These are phyloP conservation scores for Taiozyma sp. DNA, from an alignment of 1,139 yeast species.

Conservation along the genomic window DNA sequence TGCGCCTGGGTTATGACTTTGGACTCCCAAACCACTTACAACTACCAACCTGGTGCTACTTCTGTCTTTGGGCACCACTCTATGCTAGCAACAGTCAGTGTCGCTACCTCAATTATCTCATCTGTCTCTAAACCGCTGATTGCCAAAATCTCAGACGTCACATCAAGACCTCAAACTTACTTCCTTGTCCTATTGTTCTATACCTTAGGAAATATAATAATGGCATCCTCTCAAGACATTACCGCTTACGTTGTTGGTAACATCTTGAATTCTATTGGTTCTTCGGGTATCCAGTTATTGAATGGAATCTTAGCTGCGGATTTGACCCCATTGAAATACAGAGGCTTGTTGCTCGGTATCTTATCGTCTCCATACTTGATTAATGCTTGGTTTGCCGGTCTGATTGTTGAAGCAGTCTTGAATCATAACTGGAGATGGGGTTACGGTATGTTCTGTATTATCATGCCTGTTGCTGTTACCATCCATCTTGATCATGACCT, in stretches of 20 bases:
- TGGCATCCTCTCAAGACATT: constrained; percentile 28
- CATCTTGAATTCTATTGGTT: constrained; percentile 29
- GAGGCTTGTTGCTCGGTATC: constrained; percentile 27
- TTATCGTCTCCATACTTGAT: constrained; percentile 30
- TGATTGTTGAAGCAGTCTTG: constrained; percentile 28
- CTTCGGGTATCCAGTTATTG: constrained; percentile 25
- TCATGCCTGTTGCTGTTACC: constrained; percentile 31
- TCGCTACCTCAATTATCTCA: constrained; percentile 30
- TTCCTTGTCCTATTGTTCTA: constrained; percentile 24
- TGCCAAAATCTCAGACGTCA: constrained; percentile 31
- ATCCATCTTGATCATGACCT: constrained; percentile 27
- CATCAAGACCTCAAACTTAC: constrained; percentile 29
- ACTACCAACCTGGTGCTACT: constrained; percentile 32
- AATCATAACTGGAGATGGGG: constrained; percentile 38
- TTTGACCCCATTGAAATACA: constrained; percentile 31
- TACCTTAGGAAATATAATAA: constrained; percentile 28
- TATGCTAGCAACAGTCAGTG: constrained; percentile 29
- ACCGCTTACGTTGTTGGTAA: constrained; percentile 31
- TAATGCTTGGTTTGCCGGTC: constrained; percentile 33
- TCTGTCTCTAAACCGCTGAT: constrained; percentile 28
- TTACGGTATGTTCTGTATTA: constrained; percentile 36
- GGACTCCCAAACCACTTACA: constrained; percentile 33
- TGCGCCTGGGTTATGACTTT: constrained; percentile 35
- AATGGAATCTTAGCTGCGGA: constrained; percentile 31
- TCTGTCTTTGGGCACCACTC: constrained; percentile 32